phyloP scores from a whole-genome alignment of 306 rosid species.

The Urtica urens region DNA sequence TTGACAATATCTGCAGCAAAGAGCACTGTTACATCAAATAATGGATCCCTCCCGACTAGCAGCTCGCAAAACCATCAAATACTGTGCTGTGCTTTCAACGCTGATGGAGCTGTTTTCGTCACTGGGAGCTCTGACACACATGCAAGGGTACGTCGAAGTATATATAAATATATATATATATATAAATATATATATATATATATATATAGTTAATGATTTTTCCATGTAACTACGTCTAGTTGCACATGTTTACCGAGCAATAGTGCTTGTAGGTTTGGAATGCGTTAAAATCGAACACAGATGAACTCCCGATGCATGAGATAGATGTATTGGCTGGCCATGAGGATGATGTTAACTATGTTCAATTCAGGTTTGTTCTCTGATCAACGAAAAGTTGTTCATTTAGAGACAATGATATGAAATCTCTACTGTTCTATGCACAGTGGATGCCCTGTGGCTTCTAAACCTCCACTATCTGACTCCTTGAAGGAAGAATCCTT shows the following conservation, averaged over 20 bases:
- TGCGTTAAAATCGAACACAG: constrained; percentile 48
- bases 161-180: constrained; percentile 1
- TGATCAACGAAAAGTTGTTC: not conserved
- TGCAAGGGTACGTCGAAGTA: constrained; percentile 53
- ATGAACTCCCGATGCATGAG: constrained; percentile 60
- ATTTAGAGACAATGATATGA: constrained; percentile 8
- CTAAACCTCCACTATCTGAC: constrained; percentile 49
- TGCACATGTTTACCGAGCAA: constrained; percentile 16
- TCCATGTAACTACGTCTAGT: not conserved
- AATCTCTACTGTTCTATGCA: constrained; percentile 18
- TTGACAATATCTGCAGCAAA: constrained; percentile 45
- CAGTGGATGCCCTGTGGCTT: constrained; percentile 81
- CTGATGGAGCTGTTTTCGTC: constrained; percentile 82
- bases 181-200: too few species aligned
- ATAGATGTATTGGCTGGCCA: constrained; percentile 81
- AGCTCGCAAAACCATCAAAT: constrained; percentile 51
- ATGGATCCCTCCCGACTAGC: constrained; percentile 52
- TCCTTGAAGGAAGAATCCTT: constrained; percentile 54
- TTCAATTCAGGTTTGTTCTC: constrained; percentile 70
- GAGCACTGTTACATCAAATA: constrained; percentile 39
- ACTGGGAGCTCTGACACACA: constrained; percentile 85
- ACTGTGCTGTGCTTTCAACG: constrained; percentile 87
- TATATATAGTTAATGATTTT: not conserved
- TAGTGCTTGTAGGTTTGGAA: constrained; percentile 67
- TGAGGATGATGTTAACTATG: constrained; percentile 85